phyloP scores from a whole-genome alignment of 2,329 filamentous ascomycete genomes.

The Neofusicoccum umdonicola region DNA sequence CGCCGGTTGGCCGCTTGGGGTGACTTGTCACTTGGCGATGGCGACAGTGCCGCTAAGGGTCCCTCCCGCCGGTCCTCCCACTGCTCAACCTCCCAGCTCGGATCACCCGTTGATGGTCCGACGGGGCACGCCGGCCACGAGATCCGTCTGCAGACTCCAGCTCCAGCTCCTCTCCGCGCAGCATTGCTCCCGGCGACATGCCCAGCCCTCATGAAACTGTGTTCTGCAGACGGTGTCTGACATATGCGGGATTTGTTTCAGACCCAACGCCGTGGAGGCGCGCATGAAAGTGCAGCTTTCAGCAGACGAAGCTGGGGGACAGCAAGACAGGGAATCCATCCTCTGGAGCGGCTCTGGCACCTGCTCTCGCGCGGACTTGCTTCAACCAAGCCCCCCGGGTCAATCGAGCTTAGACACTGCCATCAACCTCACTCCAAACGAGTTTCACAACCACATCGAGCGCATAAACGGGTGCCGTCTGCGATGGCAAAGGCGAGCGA shows the following conservation, averaged over 20 bases:
- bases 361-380: background rate
- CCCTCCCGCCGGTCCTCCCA: conserved; percentile 8
- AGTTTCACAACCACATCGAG: background rate
- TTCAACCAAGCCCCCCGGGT: background rate
- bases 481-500: background rate
- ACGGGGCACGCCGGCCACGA: background rate
- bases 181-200: background rate
- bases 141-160: too few relatives aligned
- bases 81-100: conserved; percentile 2
- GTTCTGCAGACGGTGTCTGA: background rate
- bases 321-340: background rate
- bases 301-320: background rate
- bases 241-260: conserved; percentile 7
- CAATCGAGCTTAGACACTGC: background rate
- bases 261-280: background rate
- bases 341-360: conserved; percentile 4
- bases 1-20: conserved; percentile 6
- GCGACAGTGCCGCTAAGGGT: conserved; percentile 5
- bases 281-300: background rate
- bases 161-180: background rate
- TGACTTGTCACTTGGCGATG: conserved; percentile 8
- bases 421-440: conserved; percentile 12
- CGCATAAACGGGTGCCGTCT: background rate
- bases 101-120: conserved; percentile 11
- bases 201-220: conserved; percentile 8